Base-by-base conservation (phyloP, 441 rosid species). In the Corymbia calophylla region DNA sequence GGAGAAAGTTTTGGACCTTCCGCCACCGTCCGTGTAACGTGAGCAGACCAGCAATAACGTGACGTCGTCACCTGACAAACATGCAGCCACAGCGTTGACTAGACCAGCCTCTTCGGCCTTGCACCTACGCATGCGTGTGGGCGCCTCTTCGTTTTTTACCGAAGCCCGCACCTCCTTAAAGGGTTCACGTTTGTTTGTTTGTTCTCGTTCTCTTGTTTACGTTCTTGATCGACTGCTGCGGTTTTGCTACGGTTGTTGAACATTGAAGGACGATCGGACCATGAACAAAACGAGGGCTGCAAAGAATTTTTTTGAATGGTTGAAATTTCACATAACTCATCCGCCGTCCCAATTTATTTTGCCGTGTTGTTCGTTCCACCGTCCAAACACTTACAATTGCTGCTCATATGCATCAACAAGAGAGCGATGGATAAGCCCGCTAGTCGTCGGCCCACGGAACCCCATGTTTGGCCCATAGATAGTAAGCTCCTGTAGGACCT, bases 401-500 rank as follows among this genome's bases (percentile, higher is more conserved):
- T 31, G 77, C 44, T 68, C 51, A 44, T 23, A 44, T 23, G 47
- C 73, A 4, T 55, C 56, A 39, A 53, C 62, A 11, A 15, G 85
- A 70, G 53, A 47, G 56, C 53, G 44, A 54, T 2, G 44, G 47
- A 53, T 80, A 66, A 35, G 54, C 86, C 84, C 56, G 21, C 91
- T 90, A 94, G 91, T 95, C 94, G 4, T 97, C 96, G 5, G 93
- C 92, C 98, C 98, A 95, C 29, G 44, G 44, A 82, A 94, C 96
- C 32, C 94, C 93, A 2, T 95, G 96, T 89, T 95, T 95, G 47
- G 97, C 96, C 96, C 94, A 93, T 21, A 95, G 98, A 92, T 97
- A 95, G 91, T 93, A 95, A 6, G 97, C 95, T 86, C 97, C 97
- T 77, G 94, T 89, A 4, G 99, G 98, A 87, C 96, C 98, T 89